Percentiles rank a stretch among this genome's conserved stretches.
phyloP scores from a whole-genome alignment of 2,329 filamentous ascomycete genomes.

The Neonectria hederae region DNA sequence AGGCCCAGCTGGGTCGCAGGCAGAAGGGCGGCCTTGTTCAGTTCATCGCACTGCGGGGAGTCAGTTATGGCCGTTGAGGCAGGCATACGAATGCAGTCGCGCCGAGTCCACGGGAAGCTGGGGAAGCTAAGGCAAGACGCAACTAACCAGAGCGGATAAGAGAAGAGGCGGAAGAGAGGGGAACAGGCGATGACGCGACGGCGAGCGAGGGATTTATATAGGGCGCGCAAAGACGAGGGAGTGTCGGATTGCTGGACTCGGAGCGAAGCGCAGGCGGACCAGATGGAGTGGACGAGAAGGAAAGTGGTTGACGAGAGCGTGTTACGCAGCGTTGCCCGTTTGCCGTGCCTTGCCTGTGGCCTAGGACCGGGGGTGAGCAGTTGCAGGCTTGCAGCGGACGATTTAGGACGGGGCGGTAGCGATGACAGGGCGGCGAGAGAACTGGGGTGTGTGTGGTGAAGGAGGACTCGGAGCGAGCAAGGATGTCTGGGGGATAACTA shows the following conservation, averaged over 20 bases:
- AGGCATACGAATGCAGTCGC: slow-evolving; percentile 15
- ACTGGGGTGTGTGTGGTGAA: slow-evolving; percentile 12
- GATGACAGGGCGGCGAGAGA: slow-evolving; percentile 34
- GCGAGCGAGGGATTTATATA: slow-evolving; percentile 34
- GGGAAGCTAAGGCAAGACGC: slow-evolving; percentile 21
- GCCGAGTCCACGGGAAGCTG: slow-evolving; percentile 23
- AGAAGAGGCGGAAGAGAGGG: slow-evolving; percentile 13
- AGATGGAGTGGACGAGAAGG: slow-evolving; percentile 37
- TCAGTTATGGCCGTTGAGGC: slow-evolving; percentile 25
- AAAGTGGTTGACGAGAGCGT: slow-evolving; percentile 30
- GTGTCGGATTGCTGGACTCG: slow-evolving; percentile 6
- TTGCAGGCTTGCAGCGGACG: background rate
- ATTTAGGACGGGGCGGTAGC: slow-evolving; percentile 10
- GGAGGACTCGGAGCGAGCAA: background rate
- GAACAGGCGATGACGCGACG: slow-evolving; percentile 8
- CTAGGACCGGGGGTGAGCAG: slow-evolving; percentile 34
- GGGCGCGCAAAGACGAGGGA: slow-evolving; percentile 12
- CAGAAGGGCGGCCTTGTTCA: slow-evolving; percentile 44
- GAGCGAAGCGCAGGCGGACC: slow-evolving; percentile 36
- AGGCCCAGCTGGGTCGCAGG: slow-evolving; percentile 49
- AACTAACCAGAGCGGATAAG: slow-evolving; percentile 35
- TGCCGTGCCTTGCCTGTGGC: slow-evolving; percentile 30
- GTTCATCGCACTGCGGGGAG: slow-evolving; percentile 46
- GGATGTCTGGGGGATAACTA: background rate
- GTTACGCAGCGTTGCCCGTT: slow-evolving; percentile 28